phyloP scores from a whole-genome alignment of 2,329 filamentous ascomycete species.

The Xylariaceae sp. region DNA sequence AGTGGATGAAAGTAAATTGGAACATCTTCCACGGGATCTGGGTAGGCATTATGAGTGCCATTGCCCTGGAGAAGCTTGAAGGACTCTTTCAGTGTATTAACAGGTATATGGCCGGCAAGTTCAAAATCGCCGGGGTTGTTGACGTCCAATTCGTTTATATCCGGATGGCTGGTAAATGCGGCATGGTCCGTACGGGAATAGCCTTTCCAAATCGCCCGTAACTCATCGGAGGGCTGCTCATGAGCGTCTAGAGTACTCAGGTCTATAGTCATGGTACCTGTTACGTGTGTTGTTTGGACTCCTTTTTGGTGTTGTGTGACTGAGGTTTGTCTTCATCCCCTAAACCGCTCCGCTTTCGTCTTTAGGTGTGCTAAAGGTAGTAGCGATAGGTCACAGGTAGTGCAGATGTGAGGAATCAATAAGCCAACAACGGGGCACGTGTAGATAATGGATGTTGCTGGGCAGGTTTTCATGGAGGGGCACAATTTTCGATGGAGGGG shows the following conservation, averaged over 20 bases:
- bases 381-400: too few species aligned
- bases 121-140: conserved; percentile 41
- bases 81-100: conserved; percentile 38
- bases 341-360: too few species aligned
- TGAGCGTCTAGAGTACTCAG: conserved; percentile 63
- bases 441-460: neutral
- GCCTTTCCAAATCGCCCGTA: conserved; percentile 69
- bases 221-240: conserved; percentile 64
- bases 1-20: conserved; percentile 59
- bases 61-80: conserved; percentile 39
- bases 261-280: conserved; percentile 39
- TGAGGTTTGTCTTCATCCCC: neutral
- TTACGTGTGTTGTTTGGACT: conserved; percentile 19
- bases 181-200: conserved; percentile 57
- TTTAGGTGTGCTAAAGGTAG: too few species aligned
- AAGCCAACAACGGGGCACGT: neutral
- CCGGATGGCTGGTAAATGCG: conserved; percentile 46
- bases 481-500: conserved; percentile 11
- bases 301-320: neutral
- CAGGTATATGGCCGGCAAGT: conserved; percentile 39
- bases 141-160: conserved; percentile 49
- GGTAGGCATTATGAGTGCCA: conserved; percentile 24
- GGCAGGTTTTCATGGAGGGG: conserved; percentile 9
- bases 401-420: neutral
- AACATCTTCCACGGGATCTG: conserved; percentile 33